phyloP scores from a whole-genome alignment of 805 yeast species.

The Kuraishia borneana region DNA sequence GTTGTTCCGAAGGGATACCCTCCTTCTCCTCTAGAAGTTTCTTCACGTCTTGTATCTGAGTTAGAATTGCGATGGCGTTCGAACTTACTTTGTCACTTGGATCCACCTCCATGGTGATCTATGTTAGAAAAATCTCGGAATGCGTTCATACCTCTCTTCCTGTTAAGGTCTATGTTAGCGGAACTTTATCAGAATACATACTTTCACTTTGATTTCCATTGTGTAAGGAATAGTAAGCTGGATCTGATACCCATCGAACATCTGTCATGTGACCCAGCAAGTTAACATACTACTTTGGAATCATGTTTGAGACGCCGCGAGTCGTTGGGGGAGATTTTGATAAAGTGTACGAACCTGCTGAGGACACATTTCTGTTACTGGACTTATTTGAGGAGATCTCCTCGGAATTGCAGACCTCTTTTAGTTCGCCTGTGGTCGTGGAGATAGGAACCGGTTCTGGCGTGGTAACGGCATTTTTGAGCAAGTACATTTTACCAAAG shows the following conservation, averaged over 20 bases:
- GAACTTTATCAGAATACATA: conserved; percentile 12
- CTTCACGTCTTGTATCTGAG: conserved; percentile 48
- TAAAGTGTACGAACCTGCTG: conserved; percentile 91
- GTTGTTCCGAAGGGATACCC: conserved; percentile 96
- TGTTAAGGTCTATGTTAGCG: conserved; percentile 42
- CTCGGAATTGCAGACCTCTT: conserved; percentile 19
- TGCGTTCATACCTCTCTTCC: conserved; percentile 53
- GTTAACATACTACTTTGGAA: too few relatives aligned
- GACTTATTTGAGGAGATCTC: conserved; percentile 66
- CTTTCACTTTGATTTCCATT: conserved; percentile 62
- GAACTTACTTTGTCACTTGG: conserved; percentile 46
- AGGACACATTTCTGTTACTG: conserved; percentile 76
- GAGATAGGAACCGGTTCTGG: conserved; percentile 96
- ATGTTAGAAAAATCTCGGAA: neutral
- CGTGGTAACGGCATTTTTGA: conserved; percentile 69
- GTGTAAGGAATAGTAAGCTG: neutral
- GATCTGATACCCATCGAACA: too few relatives aligned
- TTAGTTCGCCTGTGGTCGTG: conserved; percentile 41
- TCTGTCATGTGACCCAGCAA: too few relatives aligned
- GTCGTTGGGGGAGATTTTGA: conserved; percentile 44
- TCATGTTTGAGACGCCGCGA: conserved; percentile 76
- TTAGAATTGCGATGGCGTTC: conserved; percentile 6
- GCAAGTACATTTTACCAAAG: conserved; percentile 39
- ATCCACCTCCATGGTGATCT: conserved; percentile 67
- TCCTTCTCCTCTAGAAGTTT: conserved; percentile 92